Evolutionary conservation across 2,329 filamentous ascomycete genomes (phyloP), one percentile per base, ranked within the genome.

Genomic region (Biscogniauxia sp.): DNA sequence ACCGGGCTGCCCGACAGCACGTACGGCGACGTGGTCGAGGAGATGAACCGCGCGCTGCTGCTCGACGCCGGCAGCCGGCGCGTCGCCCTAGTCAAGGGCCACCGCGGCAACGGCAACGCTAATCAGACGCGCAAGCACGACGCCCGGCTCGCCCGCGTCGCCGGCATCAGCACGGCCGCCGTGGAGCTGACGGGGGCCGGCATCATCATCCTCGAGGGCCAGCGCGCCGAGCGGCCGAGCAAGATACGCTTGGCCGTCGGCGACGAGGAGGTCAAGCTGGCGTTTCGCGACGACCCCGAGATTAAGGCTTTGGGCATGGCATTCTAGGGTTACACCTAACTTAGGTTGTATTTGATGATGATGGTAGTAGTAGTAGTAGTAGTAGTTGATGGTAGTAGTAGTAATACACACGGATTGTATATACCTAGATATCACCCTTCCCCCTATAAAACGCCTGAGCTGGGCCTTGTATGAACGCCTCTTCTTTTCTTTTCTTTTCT

Each of bases 261-360:
- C 13, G 92, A 97, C 62, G 94, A 98, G 70, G 94, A 99, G 76
- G 87, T 99, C 26, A 89, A 89, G 72, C 84, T 92, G 73, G 95
- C 94, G 28, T 87, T 98, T 68, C 87, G 89, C 61, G 93, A 97
- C 66, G 95, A 99, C 77, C 86, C 85, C 7, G 92, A 97, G 72
- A 88, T 96, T 58, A 93, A 88, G 75, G 88, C 90, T 49, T 80
- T 97, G 70, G 91, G 92, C 28, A 84, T 93, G 65, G 68, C 71
- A 60, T 72, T 75, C 50, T 78, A n/a, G n/a, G n/a, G n/a, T n/a
- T n/a, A n/a, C n/a, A n/a, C n/a, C n/a, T n/a, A 74, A 32, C 7
- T 7, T 32, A 32, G 52, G 60, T 6, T 45, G 52, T 61, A 59
- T n/a, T n/a, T n/a, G n/a, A n/a, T n/a, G n/a, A n/a, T n/a, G n/a